These are phyloP conservation scores for Epithele typhae DNA, from an alignment of 768 basidiomycete genomes.

Conservation along the genomic window DNA sequence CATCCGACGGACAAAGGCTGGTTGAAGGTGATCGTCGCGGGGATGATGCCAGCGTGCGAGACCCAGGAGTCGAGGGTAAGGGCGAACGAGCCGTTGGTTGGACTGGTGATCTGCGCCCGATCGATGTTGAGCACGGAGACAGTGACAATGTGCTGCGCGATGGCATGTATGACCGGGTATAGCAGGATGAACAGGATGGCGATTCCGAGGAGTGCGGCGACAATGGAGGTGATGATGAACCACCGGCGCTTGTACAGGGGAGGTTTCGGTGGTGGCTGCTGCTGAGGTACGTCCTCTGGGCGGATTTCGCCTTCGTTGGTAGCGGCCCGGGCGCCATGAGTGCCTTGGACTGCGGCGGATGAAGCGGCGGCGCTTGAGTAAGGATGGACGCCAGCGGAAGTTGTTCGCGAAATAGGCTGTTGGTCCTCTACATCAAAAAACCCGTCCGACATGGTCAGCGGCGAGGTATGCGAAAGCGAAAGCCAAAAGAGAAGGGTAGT, in stretches of 20 bases:
- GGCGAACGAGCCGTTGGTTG: constrained; percentile 54
- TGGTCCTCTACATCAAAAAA: no score
- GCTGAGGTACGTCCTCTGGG: constrained; percentile 11
- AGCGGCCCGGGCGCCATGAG: neutral
- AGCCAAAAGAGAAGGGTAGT: neutral
- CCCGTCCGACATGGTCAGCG: neutral
- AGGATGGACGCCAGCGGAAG: constrained; percentile 12
- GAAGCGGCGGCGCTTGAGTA: constrained; percentile 7
- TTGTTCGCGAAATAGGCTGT: constrained; percentile 6
- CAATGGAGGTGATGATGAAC: constrained; percentile 57
- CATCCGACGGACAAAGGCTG: constrained; percentile 56
- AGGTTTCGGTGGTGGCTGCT: constrained; percentile 10
- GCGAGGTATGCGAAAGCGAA: neutral
- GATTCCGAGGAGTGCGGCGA: constrained; percentile 50
- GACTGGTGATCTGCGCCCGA: constrained; percentile 44
- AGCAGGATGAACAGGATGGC: constrained; percentile 62
- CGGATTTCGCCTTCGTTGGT: neutral
- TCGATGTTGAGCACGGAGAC: constrained; percentile 50
- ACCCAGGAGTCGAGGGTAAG: constrained; percentile 53
- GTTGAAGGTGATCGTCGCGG: constrained; percentile 58
- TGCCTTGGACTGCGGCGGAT: constrained; percentile 1
- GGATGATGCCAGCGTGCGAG: constrained; percentile 61
- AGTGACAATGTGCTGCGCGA: constrained; percentile 62
- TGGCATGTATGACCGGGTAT: constrained; percentile 64
- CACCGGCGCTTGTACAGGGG: constrained; percentile 60